A percentile compares a stretch with the other conserved stretches of the same genome.
Conservation (phyloP, 2,329 filamentous ascomycete species). For the Hymenoscyphus linearis region DNA sequence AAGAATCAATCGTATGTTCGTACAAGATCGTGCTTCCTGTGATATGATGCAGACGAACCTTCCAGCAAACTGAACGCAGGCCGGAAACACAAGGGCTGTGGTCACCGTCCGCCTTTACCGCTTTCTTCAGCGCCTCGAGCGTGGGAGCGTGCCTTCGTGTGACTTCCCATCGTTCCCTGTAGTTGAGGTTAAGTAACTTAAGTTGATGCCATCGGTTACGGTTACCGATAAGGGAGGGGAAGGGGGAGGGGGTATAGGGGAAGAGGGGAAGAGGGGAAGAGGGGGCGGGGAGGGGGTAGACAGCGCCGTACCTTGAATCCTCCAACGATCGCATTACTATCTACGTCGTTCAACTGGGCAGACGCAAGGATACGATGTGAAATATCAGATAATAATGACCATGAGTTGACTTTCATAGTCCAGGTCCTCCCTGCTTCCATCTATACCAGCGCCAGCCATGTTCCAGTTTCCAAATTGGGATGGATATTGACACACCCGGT, state of each 20-base stretch:
- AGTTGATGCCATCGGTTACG: too few species aligned
- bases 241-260: too few species aligned
- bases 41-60: constrained; percentile 45
- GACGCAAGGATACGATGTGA: not conserved
- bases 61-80: constrained; percentile 87
- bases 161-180: constrained; percentile 62
- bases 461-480: not conserved
- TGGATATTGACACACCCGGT: not conserved
- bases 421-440: not conserved
- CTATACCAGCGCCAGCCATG: not conserved
- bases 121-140: constrained; percentile 56
- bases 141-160: constrained; percentile 54
- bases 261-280: not conserved
- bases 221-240: too few species aligned
- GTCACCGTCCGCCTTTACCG: constrained; percentile 55
- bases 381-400: not conserved
- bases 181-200: constrained; percentile 24
- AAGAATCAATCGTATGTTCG: not conserved
- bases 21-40: not conserved
- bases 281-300: not conserved
- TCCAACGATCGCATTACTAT: constrained; percentile 48
- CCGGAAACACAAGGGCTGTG: constrained; percentile 63
- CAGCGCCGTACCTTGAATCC: constrained; percentile 43
- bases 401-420: not conserved
- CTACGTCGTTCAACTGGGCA: constrained; percentile 9